Conservation (phyloP, 371 early-diverging fungal genomes). For the Parasitella parasitica region DNA sequence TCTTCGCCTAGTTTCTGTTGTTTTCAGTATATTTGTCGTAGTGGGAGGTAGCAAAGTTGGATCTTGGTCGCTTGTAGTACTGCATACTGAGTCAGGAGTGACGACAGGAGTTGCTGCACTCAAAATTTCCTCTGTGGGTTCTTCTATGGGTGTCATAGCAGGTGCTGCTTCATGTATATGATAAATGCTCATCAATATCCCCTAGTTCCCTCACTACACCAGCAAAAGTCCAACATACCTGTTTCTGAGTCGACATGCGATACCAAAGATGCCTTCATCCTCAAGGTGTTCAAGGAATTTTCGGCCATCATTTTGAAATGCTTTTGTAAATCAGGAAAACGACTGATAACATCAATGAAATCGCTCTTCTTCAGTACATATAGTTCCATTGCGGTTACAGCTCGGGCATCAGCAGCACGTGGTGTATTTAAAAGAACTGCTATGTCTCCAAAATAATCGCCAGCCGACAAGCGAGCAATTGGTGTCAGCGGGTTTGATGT, state of each 20-base stretch:
- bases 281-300: constrained; percentile 17
- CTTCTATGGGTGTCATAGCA: neutral
- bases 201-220: no score
- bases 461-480: constrained; percentile 40
- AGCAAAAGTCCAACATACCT: neutral
- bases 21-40: constrained; percentile 27
- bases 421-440: constrained; percentile 77
- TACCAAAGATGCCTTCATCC: constrained; percentile 20
- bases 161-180: neutral
- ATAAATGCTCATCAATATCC: no score
- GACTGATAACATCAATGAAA: constrained; percentile 44
- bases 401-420: constrained; percentile 75
- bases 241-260: neutral
- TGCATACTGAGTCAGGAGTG: constrained; percentile 34
- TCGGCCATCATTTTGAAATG: constrained; percentile 34
- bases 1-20: constrained; percentile 48
- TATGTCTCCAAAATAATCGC: constrained; percentile 77
- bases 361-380: constrained; percentile 52
- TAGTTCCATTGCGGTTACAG: constrained; percentile 56
- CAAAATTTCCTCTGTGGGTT: neutral
- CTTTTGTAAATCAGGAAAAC: constrained; percentile 37
- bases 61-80: constrained; percentile 48
- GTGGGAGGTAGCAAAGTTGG: constrained; percentile 36
- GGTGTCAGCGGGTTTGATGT: constrained; percentile 6
- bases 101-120: constrained; percentile 4